Evolutionary conservation across 768 basidiomycete species (phyloP).

Genomic region (Obba rivulosa): DNA sequence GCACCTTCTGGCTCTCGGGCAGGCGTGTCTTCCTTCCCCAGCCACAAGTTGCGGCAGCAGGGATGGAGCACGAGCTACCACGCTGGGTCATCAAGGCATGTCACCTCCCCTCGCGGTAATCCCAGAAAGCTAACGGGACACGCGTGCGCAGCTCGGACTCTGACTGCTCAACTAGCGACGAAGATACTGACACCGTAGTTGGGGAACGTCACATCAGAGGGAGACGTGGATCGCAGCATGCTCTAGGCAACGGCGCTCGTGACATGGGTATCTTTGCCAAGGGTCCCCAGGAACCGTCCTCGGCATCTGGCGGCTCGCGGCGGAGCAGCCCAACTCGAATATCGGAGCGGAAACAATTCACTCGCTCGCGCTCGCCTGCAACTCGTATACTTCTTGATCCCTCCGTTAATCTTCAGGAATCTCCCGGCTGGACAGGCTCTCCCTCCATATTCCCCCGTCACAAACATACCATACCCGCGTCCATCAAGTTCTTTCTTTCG

Average conservation of each 20-base stretch:
- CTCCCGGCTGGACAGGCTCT: slow-evolving; percentile 31
- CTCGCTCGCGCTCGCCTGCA: slow-evolving; percentile 70
- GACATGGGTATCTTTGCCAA: background rate
- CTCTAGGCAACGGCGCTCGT: slow-evolving; percentile 6
- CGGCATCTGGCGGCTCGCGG: slow-evolving; percentile 33
- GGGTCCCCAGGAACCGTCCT: slow-evolving; percentile 5
- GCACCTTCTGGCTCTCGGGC: slow-evolving; percentile 15
- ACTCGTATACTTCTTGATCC: slow-evolving; percentile 25
- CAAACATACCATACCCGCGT: slow-evolving; percentile 22
- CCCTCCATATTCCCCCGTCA: slow-evolving; percentile 43
- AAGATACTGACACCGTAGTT: slow-evolving; percentile 19
- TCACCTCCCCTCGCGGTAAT: slow-evolving; percentile 13
- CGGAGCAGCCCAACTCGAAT: slow-evolving; percentile 29
- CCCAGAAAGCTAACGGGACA: background rate
- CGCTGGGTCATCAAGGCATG: slow-evolving; percentile 76
- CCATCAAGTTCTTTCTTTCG: slow-evolving; percentile 37
- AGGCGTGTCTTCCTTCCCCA: slow-evolving; percentile 20
- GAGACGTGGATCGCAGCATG: slow-evolving; percentile 12
- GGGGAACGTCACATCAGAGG: slow-evolving; percentile 15
- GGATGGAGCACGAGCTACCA: slow-evolving; percentile 88
- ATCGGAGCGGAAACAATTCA: slow-evolving; percentile 43
- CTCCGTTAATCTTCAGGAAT: slow-evolving; percentile 28
- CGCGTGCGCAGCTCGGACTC: slow-evolving; percentile 15
- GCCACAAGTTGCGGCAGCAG: slow-evolving; percentile 29
- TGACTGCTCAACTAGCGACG: slow-evolving; percentile 14